These are phyloP conservation scores for Leccinum pellstonianum DNA, from an alignment of 768 basidiomycete species.

Conservation along the genomic window DNA sequence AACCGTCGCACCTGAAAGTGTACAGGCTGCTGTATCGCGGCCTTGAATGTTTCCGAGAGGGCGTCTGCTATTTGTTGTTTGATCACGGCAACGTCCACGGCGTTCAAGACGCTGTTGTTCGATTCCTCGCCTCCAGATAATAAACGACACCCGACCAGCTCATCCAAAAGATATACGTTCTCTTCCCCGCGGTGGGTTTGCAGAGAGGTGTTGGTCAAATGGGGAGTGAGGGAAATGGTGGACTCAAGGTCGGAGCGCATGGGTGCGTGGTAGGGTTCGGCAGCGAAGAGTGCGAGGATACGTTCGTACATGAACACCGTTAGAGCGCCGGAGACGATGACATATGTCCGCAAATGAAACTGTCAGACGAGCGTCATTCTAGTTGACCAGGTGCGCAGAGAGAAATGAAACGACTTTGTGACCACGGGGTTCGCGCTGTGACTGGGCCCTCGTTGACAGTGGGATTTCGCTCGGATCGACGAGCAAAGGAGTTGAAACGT, in stretches of 20 bases:
- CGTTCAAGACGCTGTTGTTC: conserved; percentile 17
- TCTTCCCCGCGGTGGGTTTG: conserved; percentile 68
- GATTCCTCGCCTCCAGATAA: conserved; percentile 35
- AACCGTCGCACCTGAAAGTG: conserved; percentile 70
- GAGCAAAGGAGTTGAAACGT: conserved; percentile 74
- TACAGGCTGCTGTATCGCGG: conserved; percentile 76
- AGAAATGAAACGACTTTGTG: conserved; percentile 51
- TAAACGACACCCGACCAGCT: conserved; percentile 67
- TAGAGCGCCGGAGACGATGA: conserved; percentile 72
- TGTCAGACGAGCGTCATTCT: conserved; percentile 35
- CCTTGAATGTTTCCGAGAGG: conserved; percentile 80
- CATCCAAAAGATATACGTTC: conserved; percentile 75
- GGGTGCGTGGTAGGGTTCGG: conserved; percentile 62
- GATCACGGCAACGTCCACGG: conserved; percentile 48
- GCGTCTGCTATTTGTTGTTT: conserved; percentile 60
- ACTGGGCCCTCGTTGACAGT: conserved; percentile 17
- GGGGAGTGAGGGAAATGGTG: conserved; percentile 50
- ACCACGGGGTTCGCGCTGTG: conserved; percentile 37
- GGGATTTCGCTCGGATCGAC: conserved; percentile 60
- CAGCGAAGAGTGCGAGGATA: conserved; percentile 86
- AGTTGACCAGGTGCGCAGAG: neutral
- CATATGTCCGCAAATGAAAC: conserved; percentile 95
- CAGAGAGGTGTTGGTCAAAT: conserved; percentile 91
- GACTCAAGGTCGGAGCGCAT: conserved; percentile 26
- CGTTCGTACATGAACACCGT: conserved; percentile 78